Base-by-base conservation (phyloP, 345 rosid genomes). In the Citrus mangshanensis region DNA sequence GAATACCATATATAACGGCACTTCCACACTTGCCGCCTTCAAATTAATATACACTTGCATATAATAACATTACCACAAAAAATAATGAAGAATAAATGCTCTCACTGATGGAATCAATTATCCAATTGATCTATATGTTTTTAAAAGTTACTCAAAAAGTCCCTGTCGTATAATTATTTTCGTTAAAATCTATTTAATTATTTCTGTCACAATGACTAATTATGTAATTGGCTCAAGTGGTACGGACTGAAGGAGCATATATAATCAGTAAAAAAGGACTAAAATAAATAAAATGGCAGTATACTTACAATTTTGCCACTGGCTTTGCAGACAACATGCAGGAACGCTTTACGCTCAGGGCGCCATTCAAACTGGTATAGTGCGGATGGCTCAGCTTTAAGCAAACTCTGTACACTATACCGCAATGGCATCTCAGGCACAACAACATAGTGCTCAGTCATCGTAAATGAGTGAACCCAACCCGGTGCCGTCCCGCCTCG, bases 401-500 rank as follows among this genome's bases (percentile, higher is more conserved):
- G 87, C 63, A 95, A 76, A 85, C 90, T 95, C 75, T 64, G 86
- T 13, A 89, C 95, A 73, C 96, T 91, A 62, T 95, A 95, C 72
- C 97, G 86, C 78, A 95, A 72, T 12, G 98, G 91, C 99, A 93
- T 95, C 83, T 95, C 99, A 3, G 99, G 99, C 74, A 93, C 90
- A 34, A 93, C 77, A 21, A 95, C 79, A 59, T 91, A 95, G 55
- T 93, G 89, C 70, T 93, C 95, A 0, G 99, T 95, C 75, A 93
- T 93, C 14, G 99, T 90, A 84, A 95, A 93, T 2, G 97, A 95
- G 55, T 95, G 99, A 60, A 95, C 99, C 99, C 99, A 95, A 7
- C 99, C 99, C 0, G 99, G 92, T 0, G 97, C 89, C 0, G 96
- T 89, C 1, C 96, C 95, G 19, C 94, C 85, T n/a, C 92, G 86